Conservation (phyloP, 2,329 filamentous ascomycete genomes). For the Fusarium hostae region DNA sequence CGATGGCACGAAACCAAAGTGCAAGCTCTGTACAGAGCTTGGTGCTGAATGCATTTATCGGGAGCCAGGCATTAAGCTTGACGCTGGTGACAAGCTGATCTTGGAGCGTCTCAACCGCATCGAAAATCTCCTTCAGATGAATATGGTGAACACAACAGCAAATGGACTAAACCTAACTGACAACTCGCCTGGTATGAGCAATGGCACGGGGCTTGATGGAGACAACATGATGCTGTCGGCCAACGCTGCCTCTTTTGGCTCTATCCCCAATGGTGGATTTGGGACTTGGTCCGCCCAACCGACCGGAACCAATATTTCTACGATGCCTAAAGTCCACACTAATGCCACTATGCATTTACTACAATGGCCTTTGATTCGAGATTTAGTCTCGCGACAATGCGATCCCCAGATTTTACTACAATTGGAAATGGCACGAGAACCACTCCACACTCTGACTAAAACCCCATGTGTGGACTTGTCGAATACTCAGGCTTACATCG, state of each 20-base stretch:
- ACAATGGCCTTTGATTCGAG: slow-evolving; percentile 83
- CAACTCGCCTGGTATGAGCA: slow-evolving; percentile 73
- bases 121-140: slow-evolving; percentile 81
- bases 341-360: slow-evolving; percentile 82
- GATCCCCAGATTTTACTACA: slow-evolving; percentile 85
- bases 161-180: slow-evolving; percentile 67
- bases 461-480: slow-evolving; percentile 76
- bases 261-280: slow-evolving; percentile 72
- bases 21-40: slow-evolving; percentile 83
- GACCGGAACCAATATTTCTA: slow-evolving; percentile 74
- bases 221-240: slow-evolving; percentile 61
- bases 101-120: slow-evolving; percentile 81
- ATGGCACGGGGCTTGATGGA: slow-evolving; percentile 68
- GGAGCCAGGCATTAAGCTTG: slow-evolving; percentile 87
- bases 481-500: slow-evolving; percentile 78
- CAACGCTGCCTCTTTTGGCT: slow-evolving; percentile 59
- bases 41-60: slow-evolving; percentile 86
- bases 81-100: slow-evolving; percentile 87
- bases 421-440: slow-evolving; percentile 81
- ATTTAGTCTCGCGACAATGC: slow-evolving; percentile 80
- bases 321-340: slow-evolving; percentile 86
- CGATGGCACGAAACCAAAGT: slow-evolving; percentile 83
- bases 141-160: slow-evolving; percentile 62
- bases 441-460: slow-evolving; percentile 74
- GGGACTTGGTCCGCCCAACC: slow-evolving; percentile 74